Evolutionary conservation across 169 alveolate species (phyloP), one percentile per base, ranked within the genome.

Genomic region (Miamiensis avidus): DNA sequence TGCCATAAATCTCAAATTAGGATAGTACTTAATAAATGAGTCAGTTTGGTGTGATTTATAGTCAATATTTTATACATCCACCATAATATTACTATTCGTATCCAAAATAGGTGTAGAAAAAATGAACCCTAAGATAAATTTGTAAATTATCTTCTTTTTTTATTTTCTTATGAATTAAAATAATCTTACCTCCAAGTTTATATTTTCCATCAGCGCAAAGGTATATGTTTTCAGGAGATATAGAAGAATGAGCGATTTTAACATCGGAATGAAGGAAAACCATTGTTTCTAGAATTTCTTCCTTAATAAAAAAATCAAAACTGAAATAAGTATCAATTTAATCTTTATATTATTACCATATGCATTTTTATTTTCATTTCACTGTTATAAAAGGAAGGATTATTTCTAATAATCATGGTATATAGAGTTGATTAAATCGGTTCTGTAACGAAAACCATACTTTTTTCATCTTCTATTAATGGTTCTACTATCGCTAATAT

Each of bases 401-500:
- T 49, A 49, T 49, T 49, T 49, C 20, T 49, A 11, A 4, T 4
- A 4, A 49, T 49, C 69, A 49, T 49, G 4, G 69, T 49, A 11
- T 11, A 11, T 20, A 49, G 4, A 11, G 69, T 11, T 11, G 4
- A 49, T 49, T 49, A 20, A 64, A 79, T 74, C 26, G 76, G n/a
- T 31, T 79, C 84, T 29, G 84, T 79, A 1, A 79, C 49, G 64
- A 79, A 79, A 49, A 74, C 84, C 84, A 79, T 79, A 29, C 76
- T n/a, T 34, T 79, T n/a, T 28, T 79, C 65, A 64, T 79, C 84
- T 79, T 79, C 84, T 28, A 34, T 79, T 0, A 79, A 31, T 11
- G 84, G 84, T 29, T 79, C 84, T 6, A 64, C 84, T 6, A 79
- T 30, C 34, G 34, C 65, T 11, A 79, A 69, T 25, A 79, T 79